A percentile compares a stretch with the other conserved stretches of the same genome.
Evolutionary conservation across 2,329 filamentous ascomycete species (phyloP).

Genomic region (Pseudocercospora cruenta): DNA sequence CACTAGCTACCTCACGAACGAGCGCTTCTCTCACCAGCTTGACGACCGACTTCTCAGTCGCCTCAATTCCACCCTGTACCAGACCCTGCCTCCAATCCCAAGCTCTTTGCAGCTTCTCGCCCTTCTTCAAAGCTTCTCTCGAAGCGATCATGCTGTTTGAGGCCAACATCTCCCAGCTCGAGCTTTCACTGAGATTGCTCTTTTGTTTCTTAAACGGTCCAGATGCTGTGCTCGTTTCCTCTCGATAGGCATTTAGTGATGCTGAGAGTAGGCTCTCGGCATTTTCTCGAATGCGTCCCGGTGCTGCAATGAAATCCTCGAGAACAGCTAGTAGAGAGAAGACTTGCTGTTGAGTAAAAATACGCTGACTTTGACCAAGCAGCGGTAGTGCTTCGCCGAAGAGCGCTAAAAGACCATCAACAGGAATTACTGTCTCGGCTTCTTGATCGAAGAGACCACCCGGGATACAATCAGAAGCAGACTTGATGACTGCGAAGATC

Average conservation of each 20-base stretch:
- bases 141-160: conserved; percentile 21
- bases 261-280: conserved; percentile 34
- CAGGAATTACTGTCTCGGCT: conserved; percentile 80
- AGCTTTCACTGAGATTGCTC: conserved; percentile 32
- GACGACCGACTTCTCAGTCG: conserved; percentile 21
- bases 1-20: conserved; percentile 27
- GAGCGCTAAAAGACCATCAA: conserved; percentile 81
- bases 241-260: conserved; percentile 30
- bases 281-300: conserved; percentile 33
- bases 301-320: conserved; percentile 36
- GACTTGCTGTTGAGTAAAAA: conserved; percentile 34
- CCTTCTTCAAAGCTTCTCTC: conserved; percentile 16
- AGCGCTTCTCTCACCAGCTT: conserved; percentile 26
- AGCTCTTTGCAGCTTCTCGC: conserved; percentile 19
- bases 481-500: conserved; percentile 80
- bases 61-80: conserved; percentile 21
- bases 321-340: conserved; percentile 34
- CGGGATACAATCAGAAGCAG: conserved; percentile 85
- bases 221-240: conserved; percentile 21
- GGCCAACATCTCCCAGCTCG: conserved; percentile 37
- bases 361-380: conserved; percentile 59
- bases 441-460: conserved; percentile 84
- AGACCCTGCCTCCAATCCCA: conserved; percentile 33
- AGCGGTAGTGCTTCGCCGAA: conserved; percentile 84
- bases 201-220: conserved; percentile 22